Base-by-base conservation (phyloP, 1,284 basidiomycete species). In the Rhodotorula glutinis region DNA sequence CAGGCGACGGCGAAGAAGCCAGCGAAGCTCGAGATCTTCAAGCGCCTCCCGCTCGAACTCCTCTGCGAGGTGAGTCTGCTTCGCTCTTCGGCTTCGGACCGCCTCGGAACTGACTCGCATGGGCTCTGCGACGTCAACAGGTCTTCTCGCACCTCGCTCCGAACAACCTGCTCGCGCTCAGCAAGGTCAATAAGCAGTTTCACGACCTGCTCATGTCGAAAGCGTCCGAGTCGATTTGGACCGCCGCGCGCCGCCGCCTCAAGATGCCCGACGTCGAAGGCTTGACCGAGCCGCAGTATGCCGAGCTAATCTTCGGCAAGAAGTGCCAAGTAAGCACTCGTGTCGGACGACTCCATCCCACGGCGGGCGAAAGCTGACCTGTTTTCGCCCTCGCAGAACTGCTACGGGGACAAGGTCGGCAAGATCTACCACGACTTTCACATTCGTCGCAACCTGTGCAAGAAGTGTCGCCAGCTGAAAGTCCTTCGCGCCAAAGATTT, bases 1-100 rank as follows among this genome's bases (percentile, higher is more conserved):
- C 10, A 11, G 23, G 38, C 43, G 23, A 9, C 0, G 17, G 16
- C 3, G 38, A n/a, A 19, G 27, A 41, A 47, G 38, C 21, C 29
- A 33, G 59, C 47, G 2, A 52, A 33, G 47, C 29, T 43, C 41
- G 53, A 60, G 52, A 19, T 41, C 10, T 25, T 68, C 38, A 33
- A 57, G 25, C 46, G 29, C 8, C 51, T 68, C n/a, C 66, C 66
- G 21, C 29, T 64, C 58, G 66, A 68, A 43, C 33, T 68, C 17
- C 38, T 68, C 43, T 4, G 27, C 54, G 66, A 64, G 55, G 62
- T 64, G 33, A 51, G 60, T 44, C 30, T 5, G 11, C 40, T 17
- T 17, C 16, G 11, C 16, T 9, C 46, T 30, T 23, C 17, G 11
- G n/a, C 44, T 38, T 8, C 44, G 44, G 44, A 46, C 44, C 19